Evolutionary conservation across 495 filamentous ascomycete genomes (phyloP), one percentile per base, ranked within the genome.

Genomic region (Talaromyces nanjingensis): DNA sequence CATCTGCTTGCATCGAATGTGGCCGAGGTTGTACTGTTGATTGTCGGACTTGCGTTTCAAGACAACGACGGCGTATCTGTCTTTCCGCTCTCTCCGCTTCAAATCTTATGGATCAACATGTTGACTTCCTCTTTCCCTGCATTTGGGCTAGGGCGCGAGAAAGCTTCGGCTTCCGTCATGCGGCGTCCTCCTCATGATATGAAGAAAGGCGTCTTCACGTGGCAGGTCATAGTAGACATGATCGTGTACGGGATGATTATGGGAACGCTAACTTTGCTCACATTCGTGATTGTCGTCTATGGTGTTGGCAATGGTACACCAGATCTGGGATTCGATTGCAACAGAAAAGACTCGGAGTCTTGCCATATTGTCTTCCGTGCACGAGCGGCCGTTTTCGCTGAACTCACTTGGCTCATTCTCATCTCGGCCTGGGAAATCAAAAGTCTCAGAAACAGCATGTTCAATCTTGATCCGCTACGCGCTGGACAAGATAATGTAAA

Each of bases 81-180:
- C 4, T 92, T 91, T 68, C 89, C 89, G 14, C 78, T 92, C 49
- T 84, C 87, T 3, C 89, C 89, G 22, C 78, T 92, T 6, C 84
- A 91, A 62, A 90, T 91, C 62, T 75, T 92, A 34, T 91, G 88
- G 88, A 86, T 90, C 66, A 92, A 90, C 72, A 86, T 92, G 77
- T 72, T 91, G 33, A 92, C 89, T 1, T 91, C 87, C 18, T 87
- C 85, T 2, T 86, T 91, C 70, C 85, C 89, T 0, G 89, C 88
- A 55, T 86, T 92, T 65, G 89, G 89, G 5, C 83, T 92, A 6
- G 87, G 89, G 5, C 83, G 88, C 9, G 89, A 91, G 71, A 78
- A 83, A 47, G 87, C 88, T 3, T 83, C 82, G 9, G 77, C 79
- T 6, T 86, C 89, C 63, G 82, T 91, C 55, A 87, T 91, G 86